Percentiles rank a stretch among this genome's conserved stretches.
phyloP scores from a whole-genome alignment of 2,329 filamentous ascomycete genomes.

The Monosporascus sp. region DNA sequence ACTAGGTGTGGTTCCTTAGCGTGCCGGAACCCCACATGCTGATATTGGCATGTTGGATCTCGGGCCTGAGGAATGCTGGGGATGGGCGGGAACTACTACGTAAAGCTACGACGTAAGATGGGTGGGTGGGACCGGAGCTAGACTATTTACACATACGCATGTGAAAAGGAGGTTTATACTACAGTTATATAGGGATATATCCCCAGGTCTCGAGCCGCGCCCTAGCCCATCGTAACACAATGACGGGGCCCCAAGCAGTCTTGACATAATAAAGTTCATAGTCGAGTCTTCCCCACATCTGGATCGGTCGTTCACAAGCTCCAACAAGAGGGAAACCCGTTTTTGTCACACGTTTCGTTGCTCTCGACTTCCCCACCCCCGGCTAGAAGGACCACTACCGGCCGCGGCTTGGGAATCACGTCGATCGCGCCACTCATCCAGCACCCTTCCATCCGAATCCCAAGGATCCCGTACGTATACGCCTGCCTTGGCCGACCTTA shows the following conservation, averaged over 20 bases:
- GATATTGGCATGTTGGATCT: neutral
- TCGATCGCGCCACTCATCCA: slow-evolving; percentile 20
- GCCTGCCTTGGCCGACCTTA: neutral
- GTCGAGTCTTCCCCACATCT: neutral
- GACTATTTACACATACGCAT: no score
- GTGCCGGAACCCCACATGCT: slow-evolving; percentile 10
- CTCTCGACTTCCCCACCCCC: neutral
- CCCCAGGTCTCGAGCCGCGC: neutral
- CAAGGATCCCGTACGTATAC: slow-evolving; percentile 3
- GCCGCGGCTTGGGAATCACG: slow-evolving; percentile 2
- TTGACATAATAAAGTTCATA: neutral
- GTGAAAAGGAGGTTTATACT: neutral
- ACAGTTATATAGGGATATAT: neutral
- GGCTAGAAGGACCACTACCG: neutral
- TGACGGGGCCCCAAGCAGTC: no score
- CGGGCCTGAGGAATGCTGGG: neutral
- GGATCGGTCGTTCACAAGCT: neutral
- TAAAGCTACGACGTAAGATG: no score
- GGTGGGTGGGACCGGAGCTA: no score
- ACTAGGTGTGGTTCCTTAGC: slow-evolving; percentile 10
- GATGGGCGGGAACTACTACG: neutral
- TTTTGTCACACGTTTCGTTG: neutral
- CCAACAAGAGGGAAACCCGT: no score
- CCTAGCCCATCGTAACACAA: no score
- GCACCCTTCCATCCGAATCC: slow-evolving; percentile 23